phyloP scores from a whole-genome alignment of 2,329 filamentous ascomycete genomes.

The Calonectria naviculata region DNA sequence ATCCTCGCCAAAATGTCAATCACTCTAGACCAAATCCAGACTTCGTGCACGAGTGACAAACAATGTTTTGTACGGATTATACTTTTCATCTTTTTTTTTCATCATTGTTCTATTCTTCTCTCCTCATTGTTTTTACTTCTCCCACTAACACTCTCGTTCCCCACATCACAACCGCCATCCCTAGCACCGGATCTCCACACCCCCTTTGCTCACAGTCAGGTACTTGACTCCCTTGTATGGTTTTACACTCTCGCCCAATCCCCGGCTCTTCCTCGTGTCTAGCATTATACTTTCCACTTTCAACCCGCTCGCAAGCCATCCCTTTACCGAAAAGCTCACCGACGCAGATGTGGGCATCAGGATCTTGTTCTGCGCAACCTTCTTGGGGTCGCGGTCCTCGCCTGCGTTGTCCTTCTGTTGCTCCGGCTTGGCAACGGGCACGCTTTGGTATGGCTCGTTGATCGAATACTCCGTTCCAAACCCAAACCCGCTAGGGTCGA shows the following conservation, averaged over 20 bases:
- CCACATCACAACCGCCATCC: background rate
- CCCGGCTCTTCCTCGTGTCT: slow-evolving; percentile 83
- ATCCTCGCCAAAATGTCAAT: background rate
- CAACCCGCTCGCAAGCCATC: slow-evolving; percentile 75
- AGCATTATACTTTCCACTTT: slow-evolving; percentile 76
- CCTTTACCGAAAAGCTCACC: slow-evolving; percentile 77
- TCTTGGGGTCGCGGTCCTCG: slow-evolving; percentile 64
- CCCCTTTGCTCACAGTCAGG: slow-evolving; percentile 78
- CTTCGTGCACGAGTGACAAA: background rate
- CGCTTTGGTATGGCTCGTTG: slow-evolving; percentile 67
- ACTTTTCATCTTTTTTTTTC: background rate
- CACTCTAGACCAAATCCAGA: background rate
- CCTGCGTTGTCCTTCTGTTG: slow-evolving; percentile 44
- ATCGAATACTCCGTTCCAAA: slow-evolving; percentile 64
- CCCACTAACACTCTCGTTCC: slow-evolving; percentile 15
- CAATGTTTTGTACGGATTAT: background rate
- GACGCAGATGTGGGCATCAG: slow-evolving; percentile 84
- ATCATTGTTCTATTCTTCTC: slow-evolving; percentile 7
- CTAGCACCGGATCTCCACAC: slow-evolving; percentile 72
- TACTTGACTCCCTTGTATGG: slow-evolving; percentile 99
- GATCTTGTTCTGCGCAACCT: slow-evolving; percentile 75
- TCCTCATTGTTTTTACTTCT: slow-evolving; percentile 13
- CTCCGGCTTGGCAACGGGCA: slow-evolving; percentile 47
- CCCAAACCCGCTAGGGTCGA: slow-evolving; percentile 63
- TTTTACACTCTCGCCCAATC: slow-evolving; percentile 87